These are phyloP conservation scores for Plasmodium gaboni DNA, from an alignment of 169 alveolate genomes.

Conservation along the genomic window DNA sequence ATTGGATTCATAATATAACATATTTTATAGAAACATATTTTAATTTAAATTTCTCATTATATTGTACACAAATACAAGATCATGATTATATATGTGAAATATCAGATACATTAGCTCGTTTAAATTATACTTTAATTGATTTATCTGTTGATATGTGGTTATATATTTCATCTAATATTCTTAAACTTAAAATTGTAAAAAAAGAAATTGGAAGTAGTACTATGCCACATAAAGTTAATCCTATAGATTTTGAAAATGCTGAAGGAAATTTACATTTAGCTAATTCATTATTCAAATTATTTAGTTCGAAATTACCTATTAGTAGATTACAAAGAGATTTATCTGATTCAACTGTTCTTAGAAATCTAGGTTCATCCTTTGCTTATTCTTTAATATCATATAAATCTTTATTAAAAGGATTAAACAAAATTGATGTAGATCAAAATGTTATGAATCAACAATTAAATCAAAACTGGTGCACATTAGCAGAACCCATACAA, in stretches of 20 bases:
- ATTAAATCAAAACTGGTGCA: conserved; percentile 92
- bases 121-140: conserved; percentile 92
- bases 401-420: conserved; percentile 87
- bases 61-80: conserved; percentile 95
- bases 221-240: conserved; percentile 98
- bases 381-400: conserved; percentile 89
- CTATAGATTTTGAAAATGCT: conserved; percentile 97
- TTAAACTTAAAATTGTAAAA: conserved; percentile 78
- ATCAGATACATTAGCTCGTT: conserved; percentile 87
- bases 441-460: conserved; percentile 83
- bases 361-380: conserved; percentile 94
- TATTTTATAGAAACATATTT: conserved; percentile 86
- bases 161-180: conserved; percentile 87
- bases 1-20: conserved; percentile 90
- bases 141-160: conserved; percentile 96
- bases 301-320: conserved; percentile 92
- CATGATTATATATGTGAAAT: conserved; percentile 94
- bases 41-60: conserved; percentile 91
- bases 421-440: conserved; percentile 88
- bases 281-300: conserved; percentile 88
- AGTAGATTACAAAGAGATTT: conserved; percentile 96
- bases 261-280: conserved; percentile 97
- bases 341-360: conserved; percentile 95
- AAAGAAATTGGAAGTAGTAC: conserved; percentile 97
- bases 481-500: conserved; percentile 95